Percentiles rank a stretch among this genome's conserved stretches.
Conservation (phyloP, 495 filamentous ascomycete species). For the Aspergillus avenaceus region DNA sequence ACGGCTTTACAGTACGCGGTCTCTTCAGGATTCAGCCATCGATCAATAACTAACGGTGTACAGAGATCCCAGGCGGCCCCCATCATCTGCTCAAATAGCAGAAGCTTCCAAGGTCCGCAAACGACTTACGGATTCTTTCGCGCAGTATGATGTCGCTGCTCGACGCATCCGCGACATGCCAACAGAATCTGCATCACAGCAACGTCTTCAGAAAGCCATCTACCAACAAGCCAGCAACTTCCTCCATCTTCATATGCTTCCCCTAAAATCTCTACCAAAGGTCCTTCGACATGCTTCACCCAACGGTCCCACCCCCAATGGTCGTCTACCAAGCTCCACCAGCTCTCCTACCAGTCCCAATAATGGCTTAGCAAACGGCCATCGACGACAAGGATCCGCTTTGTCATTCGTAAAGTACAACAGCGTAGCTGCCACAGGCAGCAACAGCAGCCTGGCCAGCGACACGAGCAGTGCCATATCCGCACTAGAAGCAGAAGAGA, state of each 20-base stretch:
- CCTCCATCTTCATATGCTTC: constrained; percentile 87
- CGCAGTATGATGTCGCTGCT: constrained; percentile 83
- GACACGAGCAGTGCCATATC: constrained; percentile 64
- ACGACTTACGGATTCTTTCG: constrained; percentile 84
- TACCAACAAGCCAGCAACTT: constrained; percentile 81
- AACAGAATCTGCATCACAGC: constrained; percentile 66
- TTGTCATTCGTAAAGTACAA: constrained; percentile 60
- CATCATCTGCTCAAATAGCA: constrained; percentile 67
- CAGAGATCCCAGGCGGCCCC: constrained; percentile 67
- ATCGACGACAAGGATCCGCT: constrained; percentile 42
- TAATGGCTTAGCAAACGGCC: constrained; percentile 28
- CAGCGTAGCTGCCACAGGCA: constrained; percentile 46
- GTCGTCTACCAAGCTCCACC: constrained; percentile 21
- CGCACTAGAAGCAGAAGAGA: constrained; percentile 79
- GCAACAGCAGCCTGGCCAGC: constrained; percentile 50
- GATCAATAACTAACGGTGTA: background rate
- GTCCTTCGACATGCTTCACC: constrained; percentile 69
- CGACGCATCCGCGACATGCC: constrained; percentile 78
- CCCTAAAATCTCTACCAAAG: constrained; percentile 80
- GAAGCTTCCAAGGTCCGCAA: constrained; percentile 91
- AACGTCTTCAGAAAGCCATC: constrained; percentile 75
- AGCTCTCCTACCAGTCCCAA: constrained; percentile 28
- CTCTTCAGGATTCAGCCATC: constrained; percentile 5
- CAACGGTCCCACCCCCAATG: constrained; percentile 46
- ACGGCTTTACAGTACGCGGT: constrained; percentile 57